Evolutionary conservation across 495 filamentous ascomycete genomes (phyloP).

Genomic region (Penicillium argentinense): DNA sequence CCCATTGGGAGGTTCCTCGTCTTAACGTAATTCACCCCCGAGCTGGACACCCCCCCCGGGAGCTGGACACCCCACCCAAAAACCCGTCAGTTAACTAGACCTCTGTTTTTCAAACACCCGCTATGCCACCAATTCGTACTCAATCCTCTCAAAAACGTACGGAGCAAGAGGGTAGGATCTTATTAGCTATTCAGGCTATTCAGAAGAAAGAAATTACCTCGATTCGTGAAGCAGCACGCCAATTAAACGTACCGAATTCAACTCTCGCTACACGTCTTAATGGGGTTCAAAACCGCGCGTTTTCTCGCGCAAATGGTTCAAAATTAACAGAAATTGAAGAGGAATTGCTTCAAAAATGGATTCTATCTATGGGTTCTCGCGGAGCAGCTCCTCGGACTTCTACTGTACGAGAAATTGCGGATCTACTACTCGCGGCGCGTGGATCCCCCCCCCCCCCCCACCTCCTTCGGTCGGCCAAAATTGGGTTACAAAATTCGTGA

Average conservation of each 20-base stretch:
- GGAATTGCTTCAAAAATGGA: conserved; percentile 6
- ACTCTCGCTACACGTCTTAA: not conserved
- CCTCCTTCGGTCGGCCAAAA: not conserved
- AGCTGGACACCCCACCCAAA: not conserved
- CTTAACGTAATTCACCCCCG: not conserved
- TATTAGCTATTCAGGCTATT: conserved; percentile 5
- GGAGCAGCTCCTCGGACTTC: conserved; percentile 3
- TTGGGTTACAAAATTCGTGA: not conserved
- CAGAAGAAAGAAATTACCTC: not conserved
- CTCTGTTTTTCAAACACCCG: conserved; percentile 1
- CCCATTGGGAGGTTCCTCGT: too few relatives aligned
- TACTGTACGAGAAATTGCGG: conserved; percentile 2
- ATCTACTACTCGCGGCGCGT: conserved; percentile 3
- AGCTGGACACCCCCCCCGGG: too few relatives aligned
- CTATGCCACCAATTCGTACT: conserved; percentile 7
- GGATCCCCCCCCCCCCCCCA: not conserved
- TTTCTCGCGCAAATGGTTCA: not conserved
- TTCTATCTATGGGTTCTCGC: conserved; percentile 3
- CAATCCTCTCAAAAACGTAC: not conserved
- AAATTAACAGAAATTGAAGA: conserved; percentile 5
- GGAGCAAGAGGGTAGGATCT: conserved; percentile 4
- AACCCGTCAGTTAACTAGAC: not conserved
- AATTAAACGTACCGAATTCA: not conserved
- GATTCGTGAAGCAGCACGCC: not conserved
- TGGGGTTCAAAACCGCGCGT: not conserved